Conservation (phyloP, 768 basidiomycete species). For the Polyporus arcularius region DNA sequence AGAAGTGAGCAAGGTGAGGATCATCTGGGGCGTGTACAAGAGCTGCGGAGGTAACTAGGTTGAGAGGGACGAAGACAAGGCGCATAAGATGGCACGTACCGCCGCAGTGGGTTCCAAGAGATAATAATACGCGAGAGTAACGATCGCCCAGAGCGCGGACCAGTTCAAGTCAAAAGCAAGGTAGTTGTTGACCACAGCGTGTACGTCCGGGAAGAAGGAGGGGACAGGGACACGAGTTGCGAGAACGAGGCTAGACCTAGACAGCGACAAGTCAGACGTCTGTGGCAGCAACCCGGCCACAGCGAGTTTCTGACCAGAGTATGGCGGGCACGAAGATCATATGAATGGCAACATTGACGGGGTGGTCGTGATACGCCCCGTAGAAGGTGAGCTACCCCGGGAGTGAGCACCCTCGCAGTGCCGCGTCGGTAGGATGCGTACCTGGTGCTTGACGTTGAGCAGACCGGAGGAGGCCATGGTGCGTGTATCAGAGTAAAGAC, state of each 20-base stretch:
- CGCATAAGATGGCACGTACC: conserved; percentile 46
- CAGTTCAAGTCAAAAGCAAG: conserved; percentile 72
- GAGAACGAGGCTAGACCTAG: conserved; percentile 68
- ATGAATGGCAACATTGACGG: conserved; percentile 83
- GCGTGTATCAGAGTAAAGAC: neutral
- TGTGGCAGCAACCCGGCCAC: neutral
- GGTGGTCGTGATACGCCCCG: conserved; percentile 88
- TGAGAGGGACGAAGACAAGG: neutral
- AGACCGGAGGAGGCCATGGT: conserved; percentile 39
- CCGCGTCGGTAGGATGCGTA: conserved; percentile 26
- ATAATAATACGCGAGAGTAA: conserved; percentile 77
- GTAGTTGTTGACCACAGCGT: conserved; percentile 58
- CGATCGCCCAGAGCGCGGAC: conserved; percentile 54
- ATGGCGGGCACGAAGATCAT: conserved; percentile 82
- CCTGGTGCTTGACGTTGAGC: conserved; percentile 75
- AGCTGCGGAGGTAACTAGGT: conserved; percentile 45
- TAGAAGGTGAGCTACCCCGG: conserved; percentile 79
- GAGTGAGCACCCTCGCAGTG: neutral
- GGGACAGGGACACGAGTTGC: conserved; percentile 49
- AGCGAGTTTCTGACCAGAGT: conserved; percentile 55
- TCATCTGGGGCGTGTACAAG: conserved; percentile 76
- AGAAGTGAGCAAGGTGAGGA: conserved; percentile 65
- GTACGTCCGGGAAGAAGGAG: conserved; percentile 51
- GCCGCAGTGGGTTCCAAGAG: conserved; percentile 82
- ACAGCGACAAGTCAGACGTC: neutral